Conservation (phyloP, 306 rosid genomes). For the Corylus heterophylla region DNA sequence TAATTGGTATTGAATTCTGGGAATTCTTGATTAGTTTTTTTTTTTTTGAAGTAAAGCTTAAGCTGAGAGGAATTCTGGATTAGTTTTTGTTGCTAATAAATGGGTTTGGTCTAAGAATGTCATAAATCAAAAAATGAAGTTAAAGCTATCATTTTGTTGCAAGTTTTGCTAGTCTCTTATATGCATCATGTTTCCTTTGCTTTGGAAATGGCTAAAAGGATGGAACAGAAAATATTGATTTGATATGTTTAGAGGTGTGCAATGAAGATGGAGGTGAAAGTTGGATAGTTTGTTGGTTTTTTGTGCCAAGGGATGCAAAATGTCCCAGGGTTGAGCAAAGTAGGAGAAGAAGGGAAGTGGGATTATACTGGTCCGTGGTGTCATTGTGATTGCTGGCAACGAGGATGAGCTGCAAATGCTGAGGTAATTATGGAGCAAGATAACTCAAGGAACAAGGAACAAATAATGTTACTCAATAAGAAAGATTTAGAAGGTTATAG, state of each 20-base stretch:
- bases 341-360: not conserved
- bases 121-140: not conserved
- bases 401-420: not conserved
- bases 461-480: not conserved
- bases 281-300: not conserved
- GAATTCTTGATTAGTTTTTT: not conserved
- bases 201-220: not conserved
- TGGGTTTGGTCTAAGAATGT: not conserved
- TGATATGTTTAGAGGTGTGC: not conserved
- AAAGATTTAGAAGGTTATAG: not conserved
- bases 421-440: not conserved
- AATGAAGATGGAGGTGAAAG: not conserved
- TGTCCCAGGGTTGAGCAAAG: not conserved
- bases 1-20: conserved; percentile 28
- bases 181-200: not conserved
- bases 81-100: not conserved
- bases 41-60: no score
- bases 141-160: not conserved
- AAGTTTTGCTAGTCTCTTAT: not conserved
- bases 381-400: not conserved
- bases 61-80: conserved; percentile 15
- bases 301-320: conserved; percentile 1
- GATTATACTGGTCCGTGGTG: not conserved
- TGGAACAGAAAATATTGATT: not conserved
- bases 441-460: no score